Base-by-base conservation (phyloP, 768 basidiomycete genomes). In the Suillus paluster region DNA sequence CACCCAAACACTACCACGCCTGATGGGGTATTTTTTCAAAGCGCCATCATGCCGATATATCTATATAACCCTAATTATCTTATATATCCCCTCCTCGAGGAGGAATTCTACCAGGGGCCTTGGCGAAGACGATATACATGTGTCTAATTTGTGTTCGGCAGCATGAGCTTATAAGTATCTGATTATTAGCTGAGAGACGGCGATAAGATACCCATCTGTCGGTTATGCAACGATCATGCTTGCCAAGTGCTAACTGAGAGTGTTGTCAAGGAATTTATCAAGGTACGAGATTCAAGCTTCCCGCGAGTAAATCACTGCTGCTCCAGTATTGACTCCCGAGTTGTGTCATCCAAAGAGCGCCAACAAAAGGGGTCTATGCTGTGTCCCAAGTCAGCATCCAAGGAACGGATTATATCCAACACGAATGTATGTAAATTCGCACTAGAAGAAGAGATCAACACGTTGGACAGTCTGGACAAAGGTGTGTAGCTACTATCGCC, bases 271-370 rank as follows among this genome's bases (percentile, higher is more conserved):
- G 8, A 17, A 17, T 46, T 6, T 25, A 9, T 30, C 34, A 84
- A 12, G 88, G 83, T 2, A 77, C 86, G 72, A 81, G 86, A 50
- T 90, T 93, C 75, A 69, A 83, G 21, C 84, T 89, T 73, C 82
- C 85, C 21, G 73, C 74, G 11, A 77, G 92, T 64, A 70, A 71
- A 27, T 69, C 69, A 36, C 75, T 86, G 41, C 82, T n/a, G 80
- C 86, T 67, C 83, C 84, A 66, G 76, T 93, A 53, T 77, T 91
- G 42, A 77, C 33, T 88, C 86, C 12, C 74, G 61, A 39, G 50
- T 6, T 21, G 33, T 50, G 48, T 53, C 63, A 33, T 50, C 52
- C 38, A 10, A 30, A 30, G 6, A 30, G 30, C 55, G 21, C n/a
- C 27, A 48, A 36, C 23, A 41, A 17, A 56, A 58, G 70, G 59